A percentile compares a stretch with the other conserved stretches of the same genome.
These are phyloP conservation scores for Leccinum rimulosum DNA, from an alignment of 768 basidiomycete genomes.

Conservation along the genomic window DNA sequence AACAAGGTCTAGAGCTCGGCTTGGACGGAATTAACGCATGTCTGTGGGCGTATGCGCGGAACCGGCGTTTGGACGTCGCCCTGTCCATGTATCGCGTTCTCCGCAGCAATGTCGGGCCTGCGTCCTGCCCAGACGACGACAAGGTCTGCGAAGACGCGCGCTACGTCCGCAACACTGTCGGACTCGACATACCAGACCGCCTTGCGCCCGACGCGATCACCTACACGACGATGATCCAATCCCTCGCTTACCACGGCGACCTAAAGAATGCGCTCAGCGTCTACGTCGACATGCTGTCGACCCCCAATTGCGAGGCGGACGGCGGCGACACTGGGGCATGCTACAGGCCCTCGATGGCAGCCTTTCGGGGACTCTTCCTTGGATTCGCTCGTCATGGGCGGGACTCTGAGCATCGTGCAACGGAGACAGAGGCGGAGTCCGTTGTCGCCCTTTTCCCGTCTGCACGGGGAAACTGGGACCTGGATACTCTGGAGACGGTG, in stretches of 20 bases:
- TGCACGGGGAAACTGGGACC: conserved; percentile 45
- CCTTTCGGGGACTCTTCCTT: conserved; percentile 72
- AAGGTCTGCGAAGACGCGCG: conserved; percentile 35
- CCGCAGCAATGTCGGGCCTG: conserved; percentile 48
- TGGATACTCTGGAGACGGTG: conserved; percentile 52
- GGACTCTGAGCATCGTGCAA: conserved; percentile 14
- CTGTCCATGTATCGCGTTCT: conserved; percentile 62
- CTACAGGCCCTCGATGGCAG: conserved; percentile 45
- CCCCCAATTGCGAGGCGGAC: conserved; percentile 38
- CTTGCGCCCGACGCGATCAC: conserved; percentile 63
- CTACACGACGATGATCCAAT: conserved; percentile 67
- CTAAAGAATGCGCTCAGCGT: conserved; percentile 52
- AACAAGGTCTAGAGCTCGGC: conserved; percentile 50
- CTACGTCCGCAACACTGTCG: conserved; percentile 42
- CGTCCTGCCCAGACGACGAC: conserved; percentile 32
- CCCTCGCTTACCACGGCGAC: conserved; percentile 69
- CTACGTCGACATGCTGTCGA: conserved; percentile 66
- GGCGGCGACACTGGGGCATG: conserved; percentile 21
- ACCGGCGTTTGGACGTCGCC: conserved; percentile 53
- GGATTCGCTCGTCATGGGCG: conserved; percentile 66
- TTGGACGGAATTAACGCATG: conserved; percentile 68
- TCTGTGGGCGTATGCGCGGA: conserved; percentile 64
- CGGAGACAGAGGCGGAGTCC: conserved; percentile 2
- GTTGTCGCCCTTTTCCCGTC: conserved; percentile 9
- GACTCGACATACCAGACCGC: conserved; percentile 41